Conservation (phyloP, 371 early-diverging fungal species). For the Saksenaea vasiformis region DNA sequence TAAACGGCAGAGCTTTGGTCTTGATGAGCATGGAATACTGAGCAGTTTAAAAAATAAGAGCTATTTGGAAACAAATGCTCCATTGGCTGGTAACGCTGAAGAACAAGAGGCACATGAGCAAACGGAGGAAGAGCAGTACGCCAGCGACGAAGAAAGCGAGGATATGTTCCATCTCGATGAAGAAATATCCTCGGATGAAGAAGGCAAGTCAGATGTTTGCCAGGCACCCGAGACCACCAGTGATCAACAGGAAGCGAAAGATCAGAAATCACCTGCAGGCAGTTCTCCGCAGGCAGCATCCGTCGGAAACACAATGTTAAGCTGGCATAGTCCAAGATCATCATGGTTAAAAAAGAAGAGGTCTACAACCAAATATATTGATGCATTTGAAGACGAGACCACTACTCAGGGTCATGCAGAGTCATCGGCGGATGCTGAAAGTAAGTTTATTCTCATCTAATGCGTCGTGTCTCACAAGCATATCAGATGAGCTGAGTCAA, state of each 20-base stretch:
- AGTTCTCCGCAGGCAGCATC: neutral
- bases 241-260: neutral
- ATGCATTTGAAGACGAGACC: conserved; percentile 10
- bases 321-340: neutral
- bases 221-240: neutral
- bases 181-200: conserved; percentile 33
- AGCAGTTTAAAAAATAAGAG: conserved; percentile 14
- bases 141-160: conserved; percentile 24
- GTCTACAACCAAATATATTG: conserved; percentile 15
- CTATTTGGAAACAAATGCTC: neutral
- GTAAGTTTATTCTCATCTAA: neutral
- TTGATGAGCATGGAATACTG: conserved; percentile 28
- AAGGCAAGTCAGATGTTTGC: neutral
- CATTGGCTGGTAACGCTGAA: neutral
- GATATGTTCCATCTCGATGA: conserved; percentile 48
- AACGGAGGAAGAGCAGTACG: conserved; percentile 6
- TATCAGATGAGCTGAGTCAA: conserved; percentile 9
- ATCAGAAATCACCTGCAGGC: neutral
- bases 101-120: neutral
- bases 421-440: conserved; percentile 3
- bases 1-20: conserved; percentile 27
- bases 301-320: neutral
- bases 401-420: conserved; percentile 2
- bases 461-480: neutral
- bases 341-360: conserved; percentile 13